Evolutionary conservation across 306 rosid species (phyloP).

Genomic region (Astragalus glycyphyllos): DNA sequence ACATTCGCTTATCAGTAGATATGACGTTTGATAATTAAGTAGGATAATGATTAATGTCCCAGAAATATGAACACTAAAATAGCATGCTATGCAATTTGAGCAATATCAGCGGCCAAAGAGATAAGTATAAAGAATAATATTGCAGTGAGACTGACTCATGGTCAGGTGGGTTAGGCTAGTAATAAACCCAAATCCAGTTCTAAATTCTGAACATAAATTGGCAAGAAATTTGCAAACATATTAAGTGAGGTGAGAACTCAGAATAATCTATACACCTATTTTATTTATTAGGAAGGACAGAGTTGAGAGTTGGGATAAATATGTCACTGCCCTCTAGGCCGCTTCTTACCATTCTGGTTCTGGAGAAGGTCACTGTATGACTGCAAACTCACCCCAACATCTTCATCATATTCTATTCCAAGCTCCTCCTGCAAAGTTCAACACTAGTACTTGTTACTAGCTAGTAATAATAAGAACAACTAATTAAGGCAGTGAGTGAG

Average conservation of each 20-base stretch:
- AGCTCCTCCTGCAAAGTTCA: constrained; percentile 79
- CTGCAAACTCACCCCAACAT: constrained; percentile 75
- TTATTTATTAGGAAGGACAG: constrained; percentile 27
- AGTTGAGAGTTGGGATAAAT: constrained; percentile 37
- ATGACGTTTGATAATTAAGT: constrained; percentile 6
- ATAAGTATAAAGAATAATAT: constrained; percentile 39
- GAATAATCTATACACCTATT: constrained; percentile 34
- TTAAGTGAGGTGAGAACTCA: constrained; percentile 33
- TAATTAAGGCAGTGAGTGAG: constrained; percentile 15
- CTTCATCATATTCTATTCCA: constrained; percentile 84
- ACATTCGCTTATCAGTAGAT: constrained; percentile 22
- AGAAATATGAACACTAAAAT: constrained; percentile 17
- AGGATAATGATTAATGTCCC: constrained; percentile 19
- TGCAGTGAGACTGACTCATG: constrained; percentile 30
- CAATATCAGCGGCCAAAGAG: not conserved
- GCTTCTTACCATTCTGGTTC: constrained; percentile 62
- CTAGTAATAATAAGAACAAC: not conserved
- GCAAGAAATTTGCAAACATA: constrained; percentile 35
- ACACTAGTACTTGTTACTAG: not conserved
- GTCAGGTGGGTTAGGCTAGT: not conserved
- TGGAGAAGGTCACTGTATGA: constrained; percentile 67
- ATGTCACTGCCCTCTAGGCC: constrained; percentile 61
- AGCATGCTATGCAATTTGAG: constrained; percentile 23
- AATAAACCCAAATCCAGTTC: constrained; percentile 33
- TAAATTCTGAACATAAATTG: constrained; percentile 23